These are phyloP conservation scores for Anthracocystis panici-leucophaei DNA, from an alignment of 1,284 basidiomycete genomes.

Conservation along the genomic window DNA sequence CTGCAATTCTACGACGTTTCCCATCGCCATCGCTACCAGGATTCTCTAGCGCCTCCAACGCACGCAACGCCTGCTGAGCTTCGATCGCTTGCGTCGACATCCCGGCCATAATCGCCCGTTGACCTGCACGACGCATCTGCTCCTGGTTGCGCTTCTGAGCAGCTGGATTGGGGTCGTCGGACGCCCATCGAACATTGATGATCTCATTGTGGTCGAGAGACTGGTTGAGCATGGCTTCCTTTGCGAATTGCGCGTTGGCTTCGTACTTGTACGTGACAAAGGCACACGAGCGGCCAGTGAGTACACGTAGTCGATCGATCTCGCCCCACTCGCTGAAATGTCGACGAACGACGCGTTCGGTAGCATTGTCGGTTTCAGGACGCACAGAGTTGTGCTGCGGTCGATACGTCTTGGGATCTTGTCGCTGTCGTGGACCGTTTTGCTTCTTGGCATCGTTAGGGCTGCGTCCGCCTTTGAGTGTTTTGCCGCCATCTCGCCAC, in stretches of 20 bases:
- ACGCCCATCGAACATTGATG: slow-evolving; percentile 76
- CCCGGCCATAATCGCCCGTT: slow-evolving; percentile 53
- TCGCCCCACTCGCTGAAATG: slow-evolving; percentile 99
- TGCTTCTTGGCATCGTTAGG: slow-evolving; percentile 34
- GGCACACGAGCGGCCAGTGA: slow-evolving; percentile 93
- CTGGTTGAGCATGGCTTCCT: slow-evolving; percentile 99
- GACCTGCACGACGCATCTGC: slow-evolving; percentile 52
- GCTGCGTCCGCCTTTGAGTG: slow-evolving; percentile 54
- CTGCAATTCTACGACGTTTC: slow-evolving; percentile 49
- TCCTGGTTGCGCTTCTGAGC: slow-evolving; percentile 54
- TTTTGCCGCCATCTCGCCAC: slow-evolving; percentile 58
- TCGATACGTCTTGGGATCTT: slow-evolving; percentile 45
- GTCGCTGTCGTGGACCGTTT: slow-evolving; percentile 19
- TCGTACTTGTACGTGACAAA: slow-evolving; percentile 96
- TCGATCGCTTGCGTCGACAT: slow-evolving; percentile 54
- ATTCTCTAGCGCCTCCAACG: slow-evolving; percentile 48
- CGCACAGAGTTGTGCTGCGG: slow-evolving; percentile 52
- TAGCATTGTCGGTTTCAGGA: slow-evolving; percentile 49
- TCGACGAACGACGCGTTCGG: slow-evolving; percentile 60
- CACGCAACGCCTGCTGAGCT: slow-evolving; percentile 47
- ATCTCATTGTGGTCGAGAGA: slow-evolving; percentile 97
- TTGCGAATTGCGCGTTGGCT: slow-evolving; percentile 89
- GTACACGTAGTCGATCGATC: slow-evolving; percentile 89
- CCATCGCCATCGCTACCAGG: slow-evolving; percentile 31
- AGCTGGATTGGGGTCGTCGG: slow-evolving; percentile 64